Conservation (phyloP, 2,329 filamentous ascomycete genomes). For the Plectosphaerella cucumerina region DNA sequence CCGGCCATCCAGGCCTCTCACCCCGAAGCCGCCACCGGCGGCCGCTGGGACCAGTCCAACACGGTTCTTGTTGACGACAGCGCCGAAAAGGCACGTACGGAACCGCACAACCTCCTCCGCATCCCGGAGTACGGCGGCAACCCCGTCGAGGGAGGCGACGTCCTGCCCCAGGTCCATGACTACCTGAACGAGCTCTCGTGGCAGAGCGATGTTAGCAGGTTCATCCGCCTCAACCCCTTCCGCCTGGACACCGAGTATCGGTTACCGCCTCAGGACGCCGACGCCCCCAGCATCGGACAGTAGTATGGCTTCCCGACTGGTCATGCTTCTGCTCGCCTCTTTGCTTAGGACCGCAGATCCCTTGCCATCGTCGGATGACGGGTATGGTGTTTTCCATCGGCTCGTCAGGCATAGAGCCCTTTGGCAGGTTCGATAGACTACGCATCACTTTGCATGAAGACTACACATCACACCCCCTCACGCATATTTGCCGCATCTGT, state of each 20-base stretch:
- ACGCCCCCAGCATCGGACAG: too few species aligned
- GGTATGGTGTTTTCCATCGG: too few species aligned
- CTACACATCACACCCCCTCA: too few species aligned
- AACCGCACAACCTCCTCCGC: constrained; percentile 78
- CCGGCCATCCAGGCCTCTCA: constrained; percentile 36
- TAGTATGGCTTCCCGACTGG: too few species aligned
- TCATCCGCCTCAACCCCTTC: constrained; percentile 50
- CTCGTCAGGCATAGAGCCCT: too few species aligned
- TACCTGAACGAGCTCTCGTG: constrained; percentile 52
- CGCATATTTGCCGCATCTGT: neutral
- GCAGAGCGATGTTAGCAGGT: constrained; percentile 59
- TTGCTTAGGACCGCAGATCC: too few species aligned
- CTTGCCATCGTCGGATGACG: too few species aligned
- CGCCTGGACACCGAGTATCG: constrained; percentile 22
- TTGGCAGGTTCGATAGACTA: too few species aligned
- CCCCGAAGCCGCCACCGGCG: constrained; percentile 32
- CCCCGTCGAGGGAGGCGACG: constrained; percentile 29
- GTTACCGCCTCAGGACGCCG: neutral
- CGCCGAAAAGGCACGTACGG: constrained; percentile 69
- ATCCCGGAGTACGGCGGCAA: constrained; percentile 71
- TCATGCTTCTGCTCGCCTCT: too few species aligned
- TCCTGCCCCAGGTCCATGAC: constrained; percentile 57
- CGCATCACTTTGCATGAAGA: too few species aligned
- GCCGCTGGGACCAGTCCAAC: constrained; percentile 73
- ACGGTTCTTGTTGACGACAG: constrained; percentile 90